Base-by-base conservation (phyloP, 2,329 filamentous ascomycete genomes). In the Seiridium unicorne region DNA sequence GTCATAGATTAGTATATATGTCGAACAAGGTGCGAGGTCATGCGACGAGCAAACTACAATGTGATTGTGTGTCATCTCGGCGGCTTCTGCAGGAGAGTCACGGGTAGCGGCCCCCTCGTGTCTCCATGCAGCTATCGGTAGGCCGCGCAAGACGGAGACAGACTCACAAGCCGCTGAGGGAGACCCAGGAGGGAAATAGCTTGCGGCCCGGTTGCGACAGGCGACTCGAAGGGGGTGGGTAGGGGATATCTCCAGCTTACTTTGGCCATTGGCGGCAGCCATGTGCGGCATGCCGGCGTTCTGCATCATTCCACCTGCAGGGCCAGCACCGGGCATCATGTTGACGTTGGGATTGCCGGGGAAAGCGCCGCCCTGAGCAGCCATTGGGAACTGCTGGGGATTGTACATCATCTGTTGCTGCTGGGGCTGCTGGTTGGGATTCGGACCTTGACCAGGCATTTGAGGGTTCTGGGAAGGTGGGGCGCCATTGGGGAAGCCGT, bases 301-400 rank as follows among this genome's bases (percentile, higher is more conserved):
- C 75, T 84, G 85, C 85, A 88, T 87, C 84, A 88, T 87, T 69
- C 80, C 60, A 58, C 47, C 83, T 73, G 77, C 79, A 74, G 81
- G 79, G 46, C 79, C 81, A 64, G 74, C 73, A 64, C 76, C 79
- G 55, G 77, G 74, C 78, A 84, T 84, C 81, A 86, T 84, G 73
- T 82, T 84, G 57, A 86, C 84, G 73, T 82, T 84, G 57, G 79
- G 79, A 64, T 77, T 80, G 53, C 78, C 79, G 55, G 77, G 77
- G 66, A 84, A 86, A 63, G 72, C 74, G 57, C 64, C 66, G 46
- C 70, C 64, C 69, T 84, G 83, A 60, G 77, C 74, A 58, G 74
- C 76, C 81, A 86, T 84, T 67, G 79, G 76, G 66, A 82, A 86
- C 74, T 84, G 83, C 71, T 84, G 82, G 60, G 79, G 76, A 71